Base-by-base conservation (phyloP, 768 basidiomycete species). In the Boletus vermiculosoides region DNA sequence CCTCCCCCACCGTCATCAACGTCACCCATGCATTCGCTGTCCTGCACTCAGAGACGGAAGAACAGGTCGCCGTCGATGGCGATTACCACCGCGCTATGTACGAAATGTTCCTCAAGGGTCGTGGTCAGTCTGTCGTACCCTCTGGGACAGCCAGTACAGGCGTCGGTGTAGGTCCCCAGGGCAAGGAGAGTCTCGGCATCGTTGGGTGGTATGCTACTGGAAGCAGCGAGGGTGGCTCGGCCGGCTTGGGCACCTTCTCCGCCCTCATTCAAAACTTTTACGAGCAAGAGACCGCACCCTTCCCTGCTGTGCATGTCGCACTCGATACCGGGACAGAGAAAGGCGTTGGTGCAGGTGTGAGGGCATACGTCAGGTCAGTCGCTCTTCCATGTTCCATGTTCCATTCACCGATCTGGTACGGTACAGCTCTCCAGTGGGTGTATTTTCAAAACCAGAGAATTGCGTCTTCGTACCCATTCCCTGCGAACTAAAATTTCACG, bases 181-280 rank as follows among this genome's bases (percentile, higher is more conserved):
- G 60, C 44, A 71, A 36, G 50, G 86, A 90, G 30, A 88, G 87
- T 69, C 93, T 96, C 71, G 84, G 86, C 50, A 94, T 98, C 62
- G 93, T 98, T 41, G 96, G 96, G 63, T 98, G 96, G 96, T 97
- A 66, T 59, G 68, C 65, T 12, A 97, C 96, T 1, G 91, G 92
- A 56, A 88, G 91, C 85, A 62, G 58, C 52, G 69, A 69, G 58
- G 45, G 56, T 87, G 61, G 59, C n/a, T 61, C 58, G 46, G 58
- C 45, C 3, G 60, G 67, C 34, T 81, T 98, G 55, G 95, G 95
- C 76, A 92, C 92, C 8, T 95, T 94, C 76, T 95, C 95, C 28
- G 94, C 96, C 12, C 83, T 98, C 63, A 95, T 98, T 69, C 96
- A 98, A 80, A 94, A 95, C 74, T 97, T 97, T 77, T 98, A 97